phyloP scores from a whole-genome alignment of 1,284 basidiomycete genomes.

The Ceratobasidium sp. region DNA sequence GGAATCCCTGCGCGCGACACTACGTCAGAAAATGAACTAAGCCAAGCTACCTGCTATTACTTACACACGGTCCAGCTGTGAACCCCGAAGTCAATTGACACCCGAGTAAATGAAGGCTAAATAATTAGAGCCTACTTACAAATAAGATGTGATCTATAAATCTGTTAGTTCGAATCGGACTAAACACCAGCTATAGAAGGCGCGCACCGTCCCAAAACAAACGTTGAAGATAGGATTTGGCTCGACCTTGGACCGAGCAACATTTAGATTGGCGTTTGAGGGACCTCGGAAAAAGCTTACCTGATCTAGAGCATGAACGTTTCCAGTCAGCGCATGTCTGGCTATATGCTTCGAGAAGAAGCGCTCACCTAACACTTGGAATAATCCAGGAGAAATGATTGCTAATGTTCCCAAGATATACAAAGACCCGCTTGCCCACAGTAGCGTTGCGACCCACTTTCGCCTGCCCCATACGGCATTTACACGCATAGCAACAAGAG shows the following conservation, averaged over 20 bases:
- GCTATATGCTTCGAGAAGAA: neutral
- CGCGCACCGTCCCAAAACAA: conserved; percentile 42
- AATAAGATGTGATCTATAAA: conserved; percentile 37
- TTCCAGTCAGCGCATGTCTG: neutral
- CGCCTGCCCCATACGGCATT: conserved; percentile 48
- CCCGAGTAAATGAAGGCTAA: neutral
- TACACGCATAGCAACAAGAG: conserved; percentile 47
- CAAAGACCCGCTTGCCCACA: conserved; percentile 29
- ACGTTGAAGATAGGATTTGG: conserved; percentile 46
- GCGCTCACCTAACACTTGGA: conserved; percentile 38
- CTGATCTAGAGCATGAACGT: neutral
- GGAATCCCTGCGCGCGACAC: conserved; percentile 40
- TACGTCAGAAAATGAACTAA: neutral
- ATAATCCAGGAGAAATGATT: conserved; percentile 39
- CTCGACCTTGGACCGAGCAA: conserved; percentile 20
- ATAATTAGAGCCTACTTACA: conserved; percentile 8
- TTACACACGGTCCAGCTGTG: conserved; percentile 40
- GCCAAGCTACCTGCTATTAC: neutral
- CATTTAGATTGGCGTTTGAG: neutral
- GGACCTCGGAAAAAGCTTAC: conserved; percentile 3
- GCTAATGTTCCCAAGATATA: conserved; percentile 39
- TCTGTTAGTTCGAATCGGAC: neutral
- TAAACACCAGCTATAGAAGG: neutral
- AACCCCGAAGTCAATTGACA: neutral
- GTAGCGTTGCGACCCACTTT: conserved; percentile 25